Evolutionary conservation across 2,329 filamentous ascomycete genomes (phyloP), one percentile per base, ranked within the genome.

Genomic region (Fusarium continuum): DNA sequence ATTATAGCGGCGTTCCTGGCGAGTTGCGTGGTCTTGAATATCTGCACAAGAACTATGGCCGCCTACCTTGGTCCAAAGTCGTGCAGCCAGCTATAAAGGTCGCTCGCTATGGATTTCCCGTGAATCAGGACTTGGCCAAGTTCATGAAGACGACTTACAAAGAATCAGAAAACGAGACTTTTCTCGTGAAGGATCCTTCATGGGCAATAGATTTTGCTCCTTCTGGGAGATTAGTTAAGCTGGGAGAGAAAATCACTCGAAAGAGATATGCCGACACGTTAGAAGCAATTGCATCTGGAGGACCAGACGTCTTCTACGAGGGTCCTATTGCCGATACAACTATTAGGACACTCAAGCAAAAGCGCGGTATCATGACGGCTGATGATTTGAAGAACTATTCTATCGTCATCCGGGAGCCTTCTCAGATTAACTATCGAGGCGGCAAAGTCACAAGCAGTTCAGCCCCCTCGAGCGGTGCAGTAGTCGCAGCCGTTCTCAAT

Each of bases 131-230:
- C 65, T 80, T 95, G 3, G 82, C 91, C 40, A 81, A 76, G 14
- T 91, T 91, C 70, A 93, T 95, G 83, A 73, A 69, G 20, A 81
- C n/a, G 77, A 54, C 74, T 72, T 72, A 55, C 67, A 79, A 8
- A 76, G 83, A 43, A 83, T 67, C 14, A 45, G 88, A 64, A 2
- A 65, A 65, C 2, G 64, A 67, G 2, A 68, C 55, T 10, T 95
- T 95, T 71, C 76, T 96, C 0, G 82, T 85, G 3, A 79, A 88
- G 0, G 85, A 96, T 58, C 87, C 89, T 0, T 82, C 85, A 0
- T 97, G 92, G 90, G 91, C 92, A 0, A 77, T 92, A 23, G 93
- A 96, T 73, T 96, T 96, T 75, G 92, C 92, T 3, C 91, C 91
- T 0, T 85, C 90, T 55, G 92, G 91, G 4, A 86, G 80, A 2